Percentiles rank a stretch among this genome's conserved stretches.
These are phyloP conservation scores for Ceratobasidium sp. DNA, from an alignment of 1,284 basidiomycete genomes.

Conservation along the genomic window DNA sequence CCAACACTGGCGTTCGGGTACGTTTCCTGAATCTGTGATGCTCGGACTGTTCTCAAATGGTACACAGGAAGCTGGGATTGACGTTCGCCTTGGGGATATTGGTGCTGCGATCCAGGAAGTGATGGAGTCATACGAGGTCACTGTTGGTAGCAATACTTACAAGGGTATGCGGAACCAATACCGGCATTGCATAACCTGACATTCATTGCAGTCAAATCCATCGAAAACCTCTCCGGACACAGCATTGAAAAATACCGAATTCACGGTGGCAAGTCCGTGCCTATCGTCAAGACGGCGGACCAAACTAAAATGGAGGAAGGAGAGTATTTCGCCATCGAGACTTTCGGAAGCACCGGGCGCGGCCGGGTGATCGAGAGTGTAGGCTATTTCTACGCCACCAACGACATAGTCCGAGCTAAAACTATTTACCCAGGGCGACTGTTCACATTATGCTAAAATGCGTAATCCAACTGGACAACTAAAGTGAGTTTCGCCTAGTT, in stretches of 20 bases:
- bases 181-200: neutral
- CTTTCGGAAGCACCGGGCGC: slow-evolving; percentile 96
- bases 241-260: slow-evolving; percentile 89
- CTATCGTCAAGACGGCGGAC: slow-evolving; percentile 88
- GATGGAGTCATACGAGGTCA: slow-evolving; percentile 99
- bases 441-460: slow-evolving; percentile 89
- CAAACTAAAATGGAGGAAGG: slow-evolving; percentile 99
- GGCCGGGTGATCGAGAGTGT: slow-evolving; percentile 90
- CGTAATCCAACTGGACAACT: slow-evolving; percentile 72
- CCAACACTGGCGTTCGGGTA: slow-evolving; percentile 86
- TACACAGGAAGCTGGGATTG: slow-evolving; percentile 91
- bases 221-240: slow-evolving; percentile 90
- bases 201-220: slow-evolving; percentile 77
- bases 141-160: slow-evolving; percentile 78
- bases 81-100: slow-evolving; percentile 91
- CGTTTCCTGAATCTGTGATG: slow-evolving; percentile 43
- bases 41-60: slow-evolving; percentile 35
- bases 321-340: slow-evolving; percentile 99
- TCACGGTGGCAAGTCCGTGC: slow-evolving; percentile 87
- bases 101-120: slow-evolving; percentile 95
- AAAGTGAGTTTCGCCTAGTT: slow-evolving; percentile 56
- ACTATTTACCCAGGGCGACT: slow-evolving; percentile 70
- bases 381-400: slow-evolving; percentile 47
- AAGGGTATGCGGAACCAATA: slow-evolving; percentile 64
- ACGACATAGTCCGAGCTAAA: slow-evolving; percentile 20